Conservation (phyloP, 2,329 filamentous ascomycete species). For the Cryphonectria nitschkei region DNA sequence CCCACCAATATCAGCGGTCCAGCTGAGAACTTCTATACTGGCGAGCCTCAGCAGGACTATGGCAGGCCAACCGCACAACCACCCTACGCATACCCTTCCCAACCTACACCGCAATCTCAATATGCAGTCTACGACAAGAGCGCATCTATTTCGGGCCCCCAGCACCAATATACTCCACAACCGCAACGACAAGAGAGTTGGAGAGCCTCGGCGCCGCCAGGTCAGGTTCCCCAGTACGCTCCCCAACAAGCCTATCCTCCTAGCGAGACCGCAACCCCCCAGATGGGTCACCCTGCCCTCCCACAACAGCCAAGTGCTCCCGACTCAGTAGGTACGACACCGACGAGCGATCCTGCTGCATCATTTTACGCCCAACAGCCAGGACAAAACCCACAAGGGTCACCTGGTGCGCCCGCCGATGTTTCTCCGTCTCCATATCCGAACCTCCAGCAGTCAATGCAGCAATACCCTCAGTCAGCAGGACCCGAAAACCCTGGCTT, state of each 20-base stretch:
- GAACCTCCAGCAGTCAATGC: conserved; percentile 44
- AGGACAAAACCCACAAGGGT: conserved; percentile 41
- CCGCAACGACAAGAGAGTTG: conserved; percentile 54
- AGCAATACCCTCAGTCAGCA: conserved; percentile 23
- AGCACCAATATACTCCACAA: conserved; percentile 49
- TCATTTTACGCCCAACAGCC: conserved; percentile 60
- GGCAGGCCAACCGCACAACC: conserved; percentile 53
- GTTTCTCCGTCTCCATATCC: conserved; percentile 55
- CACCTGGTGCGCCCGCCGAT: conserved; percentile 47
- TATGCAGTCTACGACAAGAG: conserved; percentile 49
- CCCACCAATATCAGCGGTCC: conserved; percentile 50
- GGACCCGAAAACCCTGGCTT: conserved; percentile 44
- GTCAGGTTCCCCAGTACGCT: conserved; percentile 42
- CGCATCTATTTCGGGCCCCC: conserved; percentile 45
- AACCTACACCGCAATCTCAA: conserved; percentile 48
- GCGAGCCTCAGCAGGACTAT: conserved; percentile 58
- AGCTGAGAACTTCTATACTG: conserved; percentile 82
- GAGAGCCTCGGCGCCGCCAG: conserved; percentile 47
- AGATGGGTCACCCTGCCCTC: conserved; percentile 38
- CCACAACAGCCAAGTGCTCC: conserved; percentile 38
- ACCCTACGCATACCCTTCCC: conserved; percentile 54
- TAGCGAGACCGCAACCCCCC: conserved; percentile 38
- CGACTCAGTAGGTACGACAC: conserved; percentile 40
- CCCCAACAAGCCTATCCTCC: conserved; percentile 40
- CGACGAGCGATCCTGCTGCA: conserved; percentile 54